Conservation (phyloP, 1,284 basidiomycete species). For the Leccinum pachyderme region DNA sequence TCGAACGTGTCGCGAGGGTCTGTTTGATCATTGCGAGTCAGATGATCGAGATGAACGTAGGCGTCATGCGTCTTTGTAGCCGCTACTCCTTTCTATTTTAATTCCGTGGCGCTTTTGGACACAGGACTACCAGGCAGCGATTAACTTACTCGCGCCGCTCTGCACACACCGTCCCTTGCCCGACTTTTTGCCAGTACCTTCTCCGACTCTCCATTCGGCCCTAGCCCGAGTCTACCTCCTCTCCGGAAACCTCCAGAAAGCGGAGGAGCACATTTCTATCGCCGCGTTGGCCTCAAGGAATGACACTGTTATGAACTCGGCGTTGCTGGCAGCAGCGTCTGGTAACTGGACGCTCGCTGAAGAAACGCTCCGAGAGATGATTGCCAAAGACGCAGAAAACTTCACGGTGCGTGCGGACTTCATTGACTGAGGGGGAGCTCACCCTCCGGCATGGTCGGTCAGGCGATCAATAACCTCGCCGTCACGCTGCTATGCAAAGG, state of each 20-base stretch:
- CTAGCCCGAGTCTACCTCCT: constrained; percentile 74
- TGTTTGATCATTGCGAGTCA: constrained; percentile 72
- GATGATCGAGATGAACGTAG: constrained; percentile 71
- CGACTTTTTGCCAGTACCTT: constrained; percentile 22
- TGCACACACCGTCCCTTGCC: constrained; percentile 40
- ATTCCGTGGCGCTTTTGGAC: not conserved
- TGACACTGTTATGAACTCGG: constrained; percentile 57
- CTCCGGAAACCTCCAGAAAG: constrained; percentile 58
- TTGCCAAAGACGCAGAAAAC: constrained; percentile 54
- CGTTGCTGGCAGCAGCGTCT: constrained; percentile 58
- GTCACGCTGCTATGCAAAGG: constrained; percentile 70
- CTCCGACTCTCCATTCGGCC: constrained; percentile 59
- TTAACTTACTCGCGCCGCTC: constrained; percentile 60
- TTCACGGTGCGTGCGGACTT: constrained; percentile 43
- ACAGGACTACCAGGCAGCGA: constrained; percentile 71
- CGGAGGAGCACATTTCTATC: constrained; percentile 54
- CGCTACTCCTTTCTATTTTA: too few relatives aligned
- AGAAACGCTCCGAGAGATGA: constrained; percentile 41
- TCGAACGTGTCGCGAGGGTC: constrained; percentile 67
- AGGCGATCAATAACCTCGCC: constrained; percentile 79
- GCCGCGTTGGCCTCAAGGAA: constrained; percentile 29
- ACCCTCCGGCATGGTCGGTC: not conserved
- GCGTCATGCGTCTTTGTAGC: constrained; percentile 1
- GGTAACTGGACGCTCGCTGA: constrained; percentile 66
- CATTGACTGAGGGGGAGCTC: not conserved